Conservation (phyloP, 1,284 basidiomycete genomes). For the Sporisorium scitamineum region DNA sequence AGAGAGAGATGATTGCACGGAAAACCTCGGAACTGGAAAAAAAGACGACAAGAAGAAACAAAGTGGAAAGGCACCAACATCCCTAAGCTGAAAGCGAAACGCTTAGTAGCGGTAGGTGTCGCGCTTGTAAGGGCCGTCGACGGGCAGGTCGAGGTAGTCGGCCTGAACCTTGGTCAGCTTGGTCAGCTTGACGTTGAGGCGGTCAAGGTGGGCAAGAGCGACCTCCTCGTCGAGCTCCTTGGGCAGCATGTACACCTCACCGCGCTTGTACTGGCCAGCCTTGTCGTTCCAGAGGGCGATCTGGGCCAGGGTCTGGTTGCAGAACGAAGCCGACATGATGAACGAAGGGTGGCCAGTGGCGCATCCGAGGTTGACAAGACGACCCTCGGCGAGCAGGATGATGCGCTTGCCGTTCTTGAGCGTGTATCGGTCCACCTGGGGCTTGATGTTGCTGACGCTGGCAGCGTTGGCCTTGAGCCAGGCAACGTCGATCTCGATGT, state of each 20-base stretch:
- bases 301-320: conserved; percentile 98
- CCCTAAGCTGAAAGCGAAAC: conserved; percentile 10
- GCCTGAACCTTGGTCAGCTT: conserved; percentile 82
- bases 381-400: conserved; percentile 97
- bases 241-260: conserved; percentile 75
- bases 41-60: conserved; percentile 15
- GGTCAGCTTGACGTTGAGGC: conserved; percentile 94
- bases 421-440: conserved; percentile 98
- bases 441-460: conserved; percentile 91
- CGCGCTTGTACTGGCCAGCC: conserved; percentile 81
- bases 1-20: conserved; percentile 40
- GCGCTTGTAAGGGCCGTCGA: conserved; percentile 86
- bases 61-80: conserved; percentile 30
- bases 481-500: conserved; percentile 98
- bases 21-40: conserved; percentile 1
- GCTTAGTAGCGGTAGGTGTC: conserved; percentile 70
- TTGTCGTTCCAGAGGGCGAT: conserved; percentile 94
- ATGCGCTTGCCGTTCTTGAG: conserved; percentile 80
- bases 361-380: conserved; percentile 98
- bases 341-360: conserved; percentile 74
- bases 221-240: conserved; percentile 99
- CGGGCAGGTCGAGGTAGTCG: conserved; percentile 90
- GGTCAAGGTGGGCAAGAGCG: conserved; percentile 90
- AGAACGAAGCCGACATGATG: conserved; percentile 99
- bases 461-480: conserved; percentile 96